phyloP scores from a whole-genome alignment of 2,329 filamentous ascomycete genomes.

The Cordyceps cateniannulata region DNA sequence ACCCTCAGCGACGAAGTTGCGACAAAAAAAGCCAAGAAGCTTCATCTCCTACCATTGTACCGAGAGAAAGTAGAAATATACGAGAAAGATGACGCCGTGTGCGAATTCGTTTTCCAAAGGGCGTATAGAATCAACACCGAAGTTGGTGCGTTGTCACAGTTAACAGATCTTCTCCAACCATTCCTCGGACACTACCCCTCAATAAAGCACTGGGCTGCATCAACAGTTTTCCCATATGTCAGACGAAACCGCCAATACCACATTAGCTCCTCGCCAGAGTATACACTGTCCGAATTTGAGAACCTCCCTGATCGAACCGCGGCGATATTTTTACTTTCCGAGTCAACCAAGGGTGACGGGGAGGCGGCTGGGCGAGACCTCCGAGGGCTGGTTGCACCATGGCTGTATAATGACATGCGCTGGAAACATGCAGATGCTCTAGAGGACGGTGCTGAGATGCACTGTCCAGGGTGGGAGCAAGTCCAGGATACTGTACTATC shows the following conservation, averaged over 20 bases:
- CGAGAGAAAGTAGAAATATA: constrained; percentile 41
- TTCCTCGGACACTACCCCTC: constrained; percentile 58
- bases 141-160: constrained; percentile 62
- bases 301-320: constrained; percentile 52
- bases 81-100: constrained; percentile 47
- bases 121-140: constrained; percentile 63
- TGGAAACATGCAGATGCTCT: constrained; percentile 33
- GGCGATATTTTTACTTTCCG: constrained; percentile 54
- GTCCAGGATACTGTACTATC: constrained; percentile 60
- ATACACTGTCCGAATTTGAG: constrained; percentile 59
- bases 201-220: constrained; percentile 62
- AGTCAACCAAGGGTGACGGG: constrained; percentile 39
- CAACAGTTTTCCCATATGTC: constrained; percentile 61
- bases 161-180: constrained; percentile 61
- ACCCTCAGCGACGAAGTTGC: constrained; percentile 58
- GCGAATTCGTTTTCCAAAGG: constrained; percentile 60
- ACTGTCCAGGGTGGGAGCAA: constrained; percentile 60
- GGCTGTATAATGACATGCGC: constrained; percentile 60
- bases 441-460: constrained; percentile 22
- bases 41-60: constrained; percentile 54
- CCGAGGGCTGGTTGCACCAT: constrained; percentile 63
- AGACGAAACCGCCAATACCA: constrained; percentile 67
- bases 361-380: constrained; percentile 55
- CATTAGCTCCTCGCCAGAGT: constrained; percentile 37
- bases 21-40: constrained; percentile 54